These are phyloP conservation scores for Globisporangium alternatum DNA, from an alignment of 352 stramenopile species.

Conservation along the genomic window DNA sequence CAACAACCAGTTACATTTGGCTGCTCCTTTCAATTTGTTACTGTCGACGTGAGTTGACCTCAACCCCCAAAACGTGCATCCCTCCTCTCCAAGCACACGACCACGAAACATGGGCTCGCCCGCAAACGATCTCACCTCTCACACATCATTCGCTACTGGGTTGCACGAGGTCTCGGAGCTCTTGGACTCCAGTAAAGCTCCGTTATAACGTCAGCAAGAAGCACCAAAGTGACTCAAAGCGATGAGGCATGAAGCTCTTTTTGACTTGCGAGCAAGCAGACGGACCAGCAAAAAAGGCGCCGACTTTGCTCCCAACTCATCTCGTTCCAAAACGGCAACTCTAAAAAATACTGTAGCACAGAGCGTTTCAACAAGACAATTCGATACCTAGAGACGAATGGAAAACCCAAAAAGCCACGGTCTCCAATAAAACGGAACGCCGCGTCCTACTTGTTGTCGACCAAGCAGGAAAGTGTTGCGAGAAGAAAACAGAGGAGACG, in stretches of 20 bases:
- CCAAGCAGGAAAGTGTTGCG: too few species aligned
- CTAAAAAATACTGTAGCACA: neutral
- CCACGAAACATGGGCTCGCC: neutral
- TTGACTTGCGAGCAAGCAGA: neutral
- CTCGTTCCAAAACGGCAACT: neutral
- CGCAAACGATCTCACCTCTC: too few species aligned
- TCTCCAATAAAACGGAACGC: neutral
- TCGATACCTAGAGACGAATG: neutral
- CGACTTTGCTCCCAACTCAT: neutral
- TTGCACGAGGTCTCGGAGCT: too few species aligned
- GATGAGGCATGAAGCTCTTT: neutral
- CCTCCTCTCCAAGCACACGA: neutral
- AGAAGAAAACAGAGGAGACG: neutral
- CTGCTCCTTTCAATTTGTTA: too few species aligned
- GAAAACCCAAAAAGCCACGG: neutral
- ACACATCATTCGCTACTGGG: too few species aligned
- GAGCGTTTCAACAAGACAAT: neutral
- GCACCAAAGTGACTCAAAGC: too few species aligned
- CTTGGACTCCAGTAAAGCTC: too few species aligned
- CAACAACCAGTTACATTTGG: too few species aligned
- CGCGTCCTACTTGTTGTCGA: neutral
- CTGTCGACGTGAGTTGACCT: slow-evolving; percentile 7
- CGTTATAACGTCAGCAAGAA: too few species aligned
- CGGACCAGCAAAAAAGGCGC: neutral
- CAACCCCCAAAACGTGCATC: neutral